These are phyloP conservation scores for Moesziomyces sp. DNA, from an alignment of 1,284 basidiomycete species.

Conservation along the genomic window DNA sequence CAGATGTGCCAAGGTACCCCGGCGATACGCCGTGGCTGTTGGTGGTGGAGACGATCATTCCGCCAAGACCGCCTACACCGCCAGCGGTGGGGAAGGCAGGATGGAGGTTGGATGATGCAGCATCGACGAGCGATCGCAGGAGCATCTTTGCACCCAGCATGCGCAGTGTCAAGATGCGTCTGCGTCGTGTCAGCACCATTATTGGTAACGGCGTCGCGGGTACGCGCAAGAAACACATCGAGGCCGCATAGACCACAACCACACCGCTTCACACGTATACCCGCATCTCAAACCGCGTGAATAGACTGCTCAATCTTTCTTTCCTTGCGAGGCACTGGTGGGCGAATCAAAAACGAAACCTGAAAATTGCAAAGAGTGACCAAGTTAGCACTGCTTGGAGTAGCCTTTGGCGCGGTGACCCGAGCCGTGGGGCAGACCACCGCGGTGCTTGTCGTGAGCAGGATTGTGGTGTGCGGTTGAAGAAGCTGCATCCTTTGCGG, in stretches of 20 bases:
- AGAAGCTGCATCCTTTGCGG: conserved; percentile 1
- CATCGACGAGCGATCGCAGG: conserved; percentile 8
- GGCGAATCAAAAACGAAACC: too few species aligned
- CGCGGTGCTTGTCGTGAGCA: conserved; percentile 45
- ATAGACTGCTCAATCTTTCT: too few species aligned
- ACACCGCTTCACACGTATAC: not conserved
- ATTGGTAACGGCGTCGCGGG: conserved; percentile 11
- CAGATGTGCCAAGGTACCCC: not conserved
- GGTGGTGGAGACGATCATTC: conserved; percentile 34
- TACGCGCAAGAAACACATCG: not conserved
- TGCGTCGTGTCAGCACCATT: conserved; percentile 36
- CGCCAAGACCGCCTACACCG: conserved; percentile 42
- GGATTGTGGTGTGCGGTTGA: conserved; percentile 21
- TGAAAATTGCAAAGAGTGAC: not conserved
- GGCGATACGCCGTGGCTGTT: conserved; percentile 23
- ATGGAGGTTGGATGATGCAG: conserved; percentile 2
- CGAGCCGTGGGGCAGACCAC: conserved; percentile 36
- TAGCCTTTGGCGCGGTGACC: conserved; percentile 54
- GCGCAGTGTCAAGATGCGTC: conserved; percentile 15
- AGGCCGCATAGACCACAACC: too few species aligned
- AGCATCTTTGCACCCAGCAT: conserved; percentile 48
- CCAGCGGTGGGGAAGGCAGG: not conserved
- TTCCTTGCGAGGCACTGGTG: too few species aligned
- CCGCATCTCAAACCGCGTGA: too few species aligned
- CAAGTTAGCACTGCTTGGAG: conserved; percentile 59